Evolutionary conservation across 805 yeast genomes (phyloP).

Genomic region (Monosporozyma unispora): DNA sequence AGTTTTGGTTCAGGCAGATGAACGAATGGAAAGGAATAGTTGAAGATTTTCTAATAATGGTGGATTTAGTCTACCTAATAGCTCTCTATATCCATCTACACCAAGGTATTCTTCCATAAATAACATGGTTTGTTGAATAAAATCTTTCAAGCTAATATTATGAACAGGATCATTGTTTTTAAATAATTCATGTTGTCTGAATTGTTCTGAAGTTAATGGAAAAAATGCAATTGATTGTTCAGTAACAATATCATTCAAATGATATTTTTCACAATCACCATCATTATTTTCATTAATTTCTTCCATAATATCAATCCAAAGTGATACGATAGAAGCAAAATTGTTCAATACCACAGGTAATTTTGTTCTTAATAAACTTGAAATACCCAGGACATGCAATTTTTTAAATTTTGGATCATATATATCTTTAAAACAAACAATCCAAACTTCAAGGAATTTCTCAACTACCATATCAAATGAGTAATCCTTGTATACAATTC

Average conservation of each 20-base stretch:
- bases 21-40: conserved; percentile 14
- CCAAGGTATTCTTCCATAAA: conserved; percentile 23
- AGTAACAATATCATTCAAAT: conserved; percentile 33
- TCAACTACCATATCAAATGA: conserved; percentile 20
- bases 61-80: conserved; percentile 16
- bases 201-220: conserved; percentile 34
- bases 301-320: conserved; percentile 53
- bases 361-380: conserved; percentile 40
- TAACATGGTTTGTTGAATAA: conserved; percentile 30
- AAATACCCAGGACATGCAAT: conserved; percentile 52
- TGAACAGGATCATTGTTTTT: conserved; percentile 44
- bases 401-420: conserved; percentile 74
- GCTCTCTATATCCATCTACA: conserved; percentile 14
- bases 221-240: conserved; percentile 24
- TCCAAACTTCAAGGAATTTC: conserved; percentile 31
- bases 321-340: conserved; percentile 29
- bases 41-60: conserved; percentile 22
- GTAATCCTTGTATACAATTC: conserved; percentile 19
- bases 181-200: conserved; percentile 33
- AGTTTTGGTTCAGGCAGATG: background rate
- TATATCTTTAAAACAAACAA: conserved; percentile 43
- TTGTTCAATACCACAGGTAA: conserved; percentile 24
- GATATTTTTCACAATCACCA: conserved; percentile 52
- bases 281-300: conserved; percentile 55
- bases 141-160: conserved; percentile 40